phyloP scores from a whole-genome alignment of 1,139 yeast genomes.

The Tardiomyces blankii region DNA sequence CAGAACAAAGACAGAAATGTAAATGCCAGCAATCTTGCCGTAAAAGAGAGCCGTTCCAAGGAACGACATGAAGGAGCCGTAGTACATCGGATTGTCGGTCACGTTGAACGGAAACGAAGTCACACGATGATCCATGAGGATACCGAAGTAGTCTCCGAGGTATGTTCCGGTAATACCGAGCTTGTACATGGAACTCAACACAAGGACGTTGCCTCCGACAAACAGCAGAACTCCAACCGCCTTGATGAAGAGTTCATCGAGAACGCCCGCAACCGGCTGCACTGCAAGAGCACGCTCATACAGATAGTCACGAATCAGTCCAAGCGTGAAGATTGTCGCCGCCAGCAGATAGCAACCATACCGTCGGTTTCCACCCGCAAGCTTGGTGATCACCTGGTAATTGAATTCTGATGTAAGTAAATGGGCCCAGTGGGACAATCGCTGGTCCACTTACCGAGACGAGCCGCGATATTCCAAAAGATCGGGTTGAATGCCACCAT shows the following conservation, averaged over 20 bases:
- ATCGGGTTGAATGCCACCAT: conserved; percentile 82
- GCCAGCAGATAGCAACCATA: conserved; percentile 82
- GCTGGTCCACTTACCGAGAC: conserved; percentile 27
- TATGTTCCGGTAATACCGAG: conserved; percentile 95
- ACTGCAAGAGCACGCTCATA: conserved; percentile 58
- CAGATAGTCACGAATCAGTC: conserved; percentile 67
- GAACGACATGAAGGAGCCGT: conserved; percentile 82
- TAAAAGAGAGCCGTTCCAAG: conserved; percentile 82
- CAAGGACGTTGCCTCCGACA: conserved; percentile 66
- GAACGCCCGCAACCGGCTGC: conserved; percentile 37
- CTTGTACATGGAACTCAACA: conserved; percentile 79
- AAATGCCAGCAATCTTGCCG: conserved; percentile 83
- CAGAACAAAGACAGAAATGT: conserved; percentile 60
- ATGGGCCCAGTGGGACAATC: background rate
- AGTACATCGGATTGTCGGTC: conserved; percentile 91
- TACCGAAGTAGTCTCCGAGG: conserved; percentile 94
- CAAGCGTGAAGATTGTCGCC: conserved; percentile 67
- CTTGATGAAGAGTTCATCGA: conserved; percentile 31
- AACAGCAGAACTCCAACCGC: conserved; percentile 39
- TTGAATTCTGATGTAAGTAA: conserved; percentile 43
- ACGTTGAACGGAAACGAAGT: conserved; percentile 92
- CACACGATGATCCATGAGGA: conserved; percentile 80
- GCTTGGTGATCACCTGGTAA: conserved; percentile 60
- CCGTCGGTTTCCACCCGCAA: conserved; percentile 55
- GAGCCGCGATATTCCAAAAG: conserved; percentile 90